These are phyloP conservation scores for Phytophthora tentaculata DNA, from an alignment of 352 stramenopile species.

Conservation along the genomic window DNA sequence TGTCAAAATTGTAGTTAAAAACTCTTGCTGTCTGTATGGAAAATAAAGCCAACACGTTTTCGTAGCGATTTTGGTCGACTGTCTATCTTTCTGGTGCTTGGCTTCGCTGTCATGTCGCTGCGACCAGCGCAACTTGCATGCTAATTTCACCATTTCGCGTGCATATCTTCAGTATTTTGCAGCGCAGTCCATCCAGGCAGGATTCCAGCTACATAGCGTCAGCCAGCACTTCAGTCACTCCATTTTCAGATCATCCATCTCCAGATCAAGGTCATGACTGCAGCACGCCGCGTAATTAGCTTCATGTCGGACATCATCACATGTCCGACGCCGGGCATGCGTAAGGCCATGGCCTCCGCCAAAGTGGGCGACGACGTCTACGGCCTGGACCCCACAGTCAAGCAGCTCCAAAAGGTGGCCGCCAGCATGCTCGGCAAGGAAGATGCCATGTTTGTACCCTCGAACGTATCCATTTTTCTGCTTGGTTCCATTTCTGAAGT, in stretches of 20 bases:
- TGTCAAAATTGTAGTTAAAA: background rate
- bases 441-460: conserved; percentile 95
- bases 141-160: conserved; percentile 24
- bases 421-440: conserved; percentile 96
- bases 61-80: conserved; percentile 18
- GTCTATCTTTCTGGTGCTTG: conserved; percentile 34
- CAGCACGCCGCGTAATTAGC: conserved; percentile 75
- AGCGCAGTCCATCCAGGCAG: conserved; percentile 10
- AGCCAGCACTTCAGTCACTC: conserved; percentile 2
- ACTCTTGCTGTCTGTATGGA: conserved; percentile 10
- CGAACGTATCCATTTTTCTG: conserved; percentile 42
- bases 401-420: conserved; percentile 90
- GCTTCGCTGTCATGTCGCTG: conserved; percentile 30
- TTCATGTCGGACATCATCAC: conserved; percentile 98
- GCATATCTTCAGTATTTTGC: too few species aligned
- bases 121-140: conserved; percentile 40
- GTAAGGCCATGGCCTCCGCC: conserved; percentile 84
- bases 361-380: conserved; percentile 82
- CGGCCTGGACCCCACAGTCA: conserved; percentile 93
- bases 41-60: conserved; percentile 9
- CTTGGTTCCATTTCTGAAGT: conserved; percentile 27
- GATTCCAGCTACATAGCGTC: conserved; percentile 8
- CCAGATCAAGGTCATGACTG: conserved; percentile 25
- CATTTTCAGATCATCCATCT: conserved; percentile 29
- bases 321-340: conserved; percentile 92